Evolutionary conservation across 805 yeast species (phyloP).

Genomic region (Yamadazyma kitorensis): DNA sequence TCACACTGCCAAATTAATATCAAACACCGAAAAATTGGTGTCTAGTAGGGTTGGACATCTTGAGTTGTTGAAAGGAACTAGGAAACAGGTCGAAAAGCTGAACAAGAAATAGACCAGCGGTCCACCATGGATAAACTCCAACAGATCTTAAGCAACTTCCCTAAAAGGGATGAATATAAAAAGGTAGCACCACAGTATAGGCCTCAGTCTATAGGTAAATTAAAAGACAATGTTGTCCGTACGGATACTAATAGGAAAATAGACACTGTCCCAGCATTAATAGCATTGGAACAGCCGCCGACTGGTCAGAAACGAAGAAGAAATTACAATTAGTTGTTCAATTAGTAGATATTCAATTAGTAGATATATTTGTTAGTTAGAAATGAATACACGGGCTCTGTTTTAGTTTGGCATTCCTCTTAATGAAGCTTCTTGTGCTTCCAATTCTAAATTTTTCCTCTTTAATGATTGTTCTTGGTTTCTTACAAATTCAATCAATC

Average conservation of each 20-base stretch:
- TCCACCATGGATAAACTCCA: slow-evolving; percentile 6
- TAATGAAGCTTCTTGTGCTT: slow-evolving; percentile 59
- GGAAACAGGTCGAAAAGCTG: slow-evolving; percentile 73
- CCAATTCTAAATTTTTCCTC: slow-evolving; percentile 54
- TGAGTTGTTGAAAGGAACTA: slow-evolving; percentile 85
- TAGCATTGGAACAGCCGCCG: slow-evolving; percentile 11
- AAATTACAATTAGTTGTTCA: slow-evolving; percentile 4
- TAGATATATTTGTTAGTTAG: too few species aligned
- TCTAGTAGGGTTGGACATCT: slow-evolving; percentile 92
- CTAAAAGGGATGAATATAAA: slow-evolving; percentile 3
- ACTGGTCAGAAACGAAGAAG: slow-evolving; percentile 4
- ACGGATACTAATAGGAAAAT: slow-evolving; percentile 2
- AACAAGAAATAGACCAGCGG: slow-evolving; percentile 34
- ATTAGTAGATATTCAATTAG: too few species aligned
- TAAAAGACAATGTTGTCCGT: slow-evolving; percentile 5
- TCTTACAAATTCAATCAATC: slow-evolving; percentile 44
- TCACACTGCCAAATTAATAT: slow-evolving; percentile 50
- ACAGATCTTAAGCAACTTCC: slow-evolving; percentile 17
- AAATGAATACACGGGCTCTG: neutral
- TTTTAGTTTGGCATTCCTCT: slow-evolving; percentile 40
- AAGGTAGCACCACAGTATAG: slow-evolving; percentile 17
- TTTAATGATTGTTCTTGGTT: slow-evolving; percentile 39
- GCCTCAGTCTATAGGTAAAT: slow-evolving; percentile 15
- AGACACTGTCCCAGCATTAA: slow-evolving; percentile 12
- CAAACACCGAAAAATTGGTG: slow-evolving; percentile 78